Conservation (phyloP, 1,139 yeast species). For the Geotrichum macrosporum region DNA sequence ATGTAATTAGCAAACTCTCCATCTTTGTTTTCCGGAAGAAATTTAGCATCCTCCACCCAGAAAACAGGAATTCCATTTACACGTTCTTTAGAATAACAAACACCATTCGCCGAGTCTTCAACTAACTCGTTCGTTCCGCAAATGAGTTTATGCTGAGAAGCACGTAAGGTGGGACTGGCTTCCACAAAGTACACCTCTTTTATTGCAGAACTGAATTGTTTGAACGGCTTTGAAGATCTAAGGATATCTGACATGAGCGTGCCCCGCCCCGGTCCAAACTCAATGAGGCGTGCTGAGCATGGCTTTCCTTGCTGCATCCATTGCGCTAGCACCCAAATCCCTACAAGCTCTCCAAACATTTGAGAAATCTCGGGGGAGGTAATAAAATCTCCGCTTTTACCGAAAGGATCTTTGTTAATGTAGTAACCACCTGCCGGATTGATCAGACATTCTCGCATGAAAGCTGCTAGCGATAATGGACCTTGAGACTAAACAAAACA, state of each 20-base stretch:
- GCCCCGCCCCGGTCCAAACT: constrained; percentile 85
- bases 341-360: constrained; percentile 82
- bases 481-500: constrained; percentile 52
- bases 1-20: constrained; percentile 53
- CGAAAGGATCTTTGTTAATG: constrained; percentile 72
- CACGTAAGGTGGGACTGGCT: constrained; percentile 62
- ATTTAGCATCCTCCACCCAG: constrained; percentile 72
- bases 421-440: constrained; percentile 79
- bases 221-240: constrained; percentile 35
- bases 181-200: constrained; percentile 57
- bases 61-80: constrained; percentile 52
- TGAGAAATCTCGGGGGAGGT: constrained; percentile 88
- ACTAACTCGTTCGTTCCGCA: constrained; percentile 41
- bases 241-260: constrained; percentile 69
- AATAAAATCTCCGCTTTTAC: constrained; percentile 66
- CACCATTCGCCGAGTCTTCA: constrained; percentile 36
- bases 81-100: constrained; percentile 35
- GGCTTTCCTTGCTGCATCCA: constrained; percentile 62
- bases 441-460: constrained; percentile 77
- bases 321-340: constrained; percentile 56
- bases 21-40: constrained; percentile 40
- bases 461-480: constrained; percentile 67
- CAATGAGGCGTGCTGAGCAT: constrained; percentile 53
- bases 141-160: constrained; percentile 51
- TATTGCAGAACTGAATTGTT: constrained; percentile 32